These are phyloP conservation scores for Mortierella sp. DNA, from an alignment of 371 early-diverging fungal genomes.

Conservation along the genomic window DNA sequence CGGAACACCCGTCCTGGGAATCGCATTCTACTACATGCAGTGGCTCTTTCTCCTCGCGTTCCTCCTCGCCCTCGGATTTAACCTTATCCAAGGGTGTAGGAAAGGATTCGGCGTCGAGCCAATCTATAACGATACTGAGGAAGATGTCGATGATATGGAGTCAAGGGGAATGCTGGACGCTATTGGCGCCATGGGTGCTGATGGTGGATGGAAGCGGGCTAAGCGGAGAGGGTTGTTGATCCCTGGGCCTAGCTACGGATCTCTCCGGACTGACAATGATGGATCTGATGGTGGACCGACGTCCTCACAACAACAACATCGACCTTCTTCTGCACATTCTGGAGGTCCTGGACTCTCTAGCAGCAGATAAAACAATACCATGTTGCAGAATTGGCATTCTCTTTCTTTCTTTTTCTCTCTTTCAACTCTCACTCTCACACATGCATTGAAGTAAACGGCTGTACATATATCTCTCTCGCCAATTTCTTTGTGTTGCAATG, in stretches of 20 bases:
- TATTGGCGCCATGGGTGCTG: constrained; percentile 41
- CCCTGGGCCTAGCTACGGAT: constrained; percentile 48
- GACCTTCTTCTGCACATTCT: not conserved
- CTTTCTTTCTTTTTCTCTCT: not conserved
- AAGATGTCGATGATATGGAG: constrained; percentile 49
- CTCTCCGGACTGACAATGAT: constrained; percentile 14
- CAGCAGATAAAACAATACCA: not conserved
- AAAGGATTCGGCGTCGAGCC: constrained; percentile 48
- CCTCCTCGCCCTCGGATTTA: constrained; percentile 61
- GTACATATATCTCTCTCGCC: not conserved
- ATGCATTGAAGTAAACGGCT: not conserved
- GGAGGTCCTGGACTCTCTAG: not conserved
- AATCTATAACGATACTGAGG: constrained; percentile 34
- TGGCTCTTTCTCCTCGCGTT: constrained; percentile 68
- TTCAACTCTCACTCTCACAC: not conserved
- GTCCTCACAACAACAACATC: not conserved
- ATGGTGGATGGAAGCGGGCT: constrained; percentile 38
- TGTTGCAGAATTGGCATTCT: not conserved
- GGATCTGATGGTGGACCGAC: not conserved
- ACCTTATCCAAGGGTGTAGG: constrained; percentile 48
- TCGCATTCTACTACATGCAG: constrained; percentile 68
- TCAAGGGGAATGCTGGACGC: constrained; percentile 35
- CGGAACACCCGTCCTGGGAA: constrained; percentile 68
- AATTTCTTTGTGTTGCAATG: not conserved
- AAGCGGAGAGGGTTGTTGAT: constrained; percentile 45